Evolutionary conservation across 345 rosid genomes (phyloP).

Genomic region (Citrus cavaleriei): DNA sequence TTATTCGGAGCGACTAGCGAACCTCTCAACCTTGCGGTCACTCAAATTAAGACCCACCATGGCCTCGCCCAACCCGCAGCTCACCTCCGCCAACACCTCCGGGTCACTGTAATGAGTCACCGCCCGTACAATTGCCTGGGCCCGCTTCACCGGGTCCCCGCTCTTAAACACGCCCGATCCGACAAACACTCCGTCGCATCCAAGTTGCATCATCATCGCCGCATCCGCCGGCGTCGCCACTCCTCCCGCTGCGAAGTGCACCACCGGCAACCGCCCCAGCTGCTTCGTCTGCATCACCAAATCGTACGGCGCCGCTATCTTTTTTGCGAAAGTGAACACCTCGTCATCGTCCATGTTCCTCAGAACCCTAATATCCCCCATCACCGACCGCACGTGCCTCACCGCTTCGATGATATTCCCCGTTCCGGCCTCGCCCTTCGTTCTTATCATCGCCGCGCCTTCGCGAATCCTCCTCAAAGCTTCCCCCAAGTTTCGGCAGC

Average conservation of each 20-base stretch:
- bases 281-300: conserved; percentile 69
- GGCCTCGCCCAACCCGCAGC: conserved; percentile 69
- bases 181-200: conserved; percentile 69
- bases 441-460: conserved; percentile 83
- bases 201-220: conserved; percentile 76
- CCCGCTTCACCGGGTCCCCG: conserved; percentile 61
- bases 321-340: conserved; percentile 65
- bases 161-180: conserved; percentile 75
- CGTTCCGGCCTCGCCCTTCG: conserved; percentile 84
- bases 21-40: conserved; percentile 69
- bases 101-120: conserved; percentile 64
- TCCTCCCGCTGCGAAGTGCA: conserved; percentile 72
- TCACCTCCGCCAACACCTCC: conserved; percentile 56
- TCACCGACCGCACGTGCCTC: conserved; percentile 74
- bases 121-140: conserved; percentile 65
- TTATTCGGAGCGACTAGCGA: conserved; percentile 60
- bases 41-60: conserved; percentile 74
- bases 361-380: conserved; percentile 59
- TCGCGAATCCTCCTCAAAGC: conserved; percentile 71
- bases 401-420: conserved; percentile 81
- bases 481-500: conserved; percentile 77
- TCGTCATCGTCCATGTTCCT: conserved; percentile 78
- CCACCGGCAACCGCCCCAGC: conserved; percentile 67
- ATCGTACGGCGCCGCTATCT: conserved; percentile 61
- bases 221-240: conserved; percentile 81